Percentiles rank a stretch among this genome's conserved stretches.
Evolutionary conservation across 805 yeast species (phyloP).

Genomic region (Spathaspora boniae): DNA sequence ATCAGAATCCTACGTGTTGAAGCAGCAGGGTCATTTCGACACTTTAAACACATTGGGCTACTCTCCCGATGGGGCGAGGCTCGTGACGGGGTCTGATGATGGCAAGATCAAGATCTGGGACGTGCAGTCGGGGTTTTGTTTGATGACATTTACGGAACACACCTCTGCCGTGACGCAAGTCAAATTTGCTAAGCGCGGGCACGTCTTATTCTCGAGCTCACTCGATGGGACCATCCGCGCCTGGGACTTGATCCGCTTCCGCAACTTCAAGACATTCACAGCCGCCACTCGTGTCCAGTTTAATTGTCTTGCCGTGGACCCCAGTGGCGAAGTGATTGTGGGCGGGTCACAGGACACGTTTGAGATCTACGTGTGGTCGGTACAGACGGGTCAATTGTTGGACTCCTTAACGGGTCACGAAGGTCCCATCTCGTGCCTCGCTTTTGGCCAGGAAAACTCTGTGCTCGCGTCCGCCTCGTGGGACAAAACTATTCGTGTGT

Average conservation of each 20-base stretch:
- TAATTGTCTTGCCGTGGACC: conserved; percentile 87
- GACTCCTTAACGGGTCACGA: conserved; percentile 91
- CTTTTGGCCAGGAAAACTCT: conserved; percentile 77
- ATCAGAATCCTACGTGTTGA: conserved; percentile 88
- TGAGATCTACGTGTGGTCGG: conserved; percentile 95
- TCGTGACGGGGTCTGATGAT: conserved; percentile 94
- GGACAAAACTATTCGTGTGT: conserved; percentile 91
- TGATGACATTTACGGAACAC: conserved; percentile 90
- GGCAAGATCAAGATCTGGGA: conserved; percentile 98
- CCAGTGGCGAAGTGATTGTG: conserved; percentile 94
- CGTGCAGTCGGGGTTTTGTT: conserved; percentile 83
- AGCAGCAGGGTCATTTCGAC: conserved; percentile 97
- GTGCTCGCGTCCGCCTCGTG: conserved; percentile 88
- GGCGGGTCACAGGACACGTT: conserved; percentile 91
- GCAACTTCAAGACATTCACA: conserved; percentile 93
- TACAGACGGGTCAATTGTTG: conserved; percentile 87
- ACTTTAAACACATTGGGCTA: conserved; percentile 78
- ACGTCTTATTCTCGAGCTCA: conserved; percentile 86
- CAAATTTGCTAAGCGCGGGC: conserved; percentile 84
- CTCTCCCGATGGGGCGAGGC: conserved; percentile 90
- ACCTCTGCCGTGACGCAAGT: conserved; percentile 84
- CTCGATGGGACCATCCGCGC: conserved; percentile 97
- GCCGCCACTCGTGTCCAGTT: conserved; percentile 88
- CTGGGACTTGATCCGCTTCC: conserved; percentile 89
- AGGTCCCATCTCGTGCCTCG: conserved; percentile 87